phyloP scores from a whole-genome alignment of 345 rosid species.

The Populus simonii region DNA sequence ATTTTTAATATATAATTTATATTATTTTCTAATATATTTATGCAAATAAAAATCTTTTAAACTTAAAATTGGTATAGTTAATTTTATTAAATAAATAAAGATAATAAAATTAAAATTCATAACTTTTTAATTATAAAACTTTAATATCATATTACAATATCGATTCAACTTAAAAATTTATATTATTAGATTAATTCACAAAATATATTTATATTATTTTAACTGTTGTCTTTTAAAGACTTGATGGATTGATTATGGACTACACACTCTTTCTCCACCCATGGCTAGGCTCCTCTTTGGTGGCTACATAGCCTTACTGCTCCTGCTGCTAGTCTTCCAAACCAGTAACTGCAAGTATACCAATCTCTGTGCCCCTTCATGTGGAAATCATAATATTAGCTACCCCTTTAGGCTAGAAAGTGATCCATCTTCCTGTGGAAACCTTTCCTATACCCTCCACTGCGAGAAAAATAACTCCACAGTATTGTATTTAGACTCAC shows the following conservation, averaged over 20 bases:
- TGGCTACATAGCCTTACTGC: neutral
- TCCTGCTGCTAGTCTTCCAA: neutral
- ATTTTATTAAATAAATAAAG: too few relatives aligned
- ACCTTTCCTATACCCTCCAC: neutral
- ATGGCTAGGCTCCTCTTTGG: neutral
- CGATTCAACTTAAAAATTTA: too few relatives aligned
- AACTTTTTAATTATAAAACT: rapidly evolving
- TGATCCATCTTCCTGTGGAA: constrained; percentile 21
- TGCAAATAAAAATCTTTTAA: rapidly evolving
- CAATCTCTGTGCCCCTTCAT: constrained; percentile 13
- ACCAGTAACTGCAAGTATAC: neutral
- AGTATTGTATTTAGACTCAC: constrained; percentile 2
- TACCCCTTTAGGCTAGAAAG: constrained; percentile 27
- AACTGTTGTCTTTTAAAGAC: neutral
- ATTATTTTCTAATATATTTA: too few relatives aligned
- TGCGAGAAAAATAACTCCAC: constrained; percentile 27
- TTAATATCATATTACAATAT: too few relatives aligned
- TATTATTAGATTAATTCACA: too few relatives aligned
- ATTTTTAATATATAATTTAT: too few relatives aligned
- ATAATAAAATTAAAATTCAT: too few relatives aligned
- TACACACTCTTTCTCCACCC: neutral
- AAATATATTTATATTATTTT: too few relatives aligned
- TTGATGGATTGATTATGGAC: neutral
- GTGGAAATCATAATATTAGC: constrained; percentile 26
- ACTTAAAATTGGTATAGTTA: too few relatives aligned